Evolutionary conservation across 305 asterid genomes (phyloP), one percentile per base, ranked within the genome.

Genomic region (Ilex paraguariensis): DNA sequence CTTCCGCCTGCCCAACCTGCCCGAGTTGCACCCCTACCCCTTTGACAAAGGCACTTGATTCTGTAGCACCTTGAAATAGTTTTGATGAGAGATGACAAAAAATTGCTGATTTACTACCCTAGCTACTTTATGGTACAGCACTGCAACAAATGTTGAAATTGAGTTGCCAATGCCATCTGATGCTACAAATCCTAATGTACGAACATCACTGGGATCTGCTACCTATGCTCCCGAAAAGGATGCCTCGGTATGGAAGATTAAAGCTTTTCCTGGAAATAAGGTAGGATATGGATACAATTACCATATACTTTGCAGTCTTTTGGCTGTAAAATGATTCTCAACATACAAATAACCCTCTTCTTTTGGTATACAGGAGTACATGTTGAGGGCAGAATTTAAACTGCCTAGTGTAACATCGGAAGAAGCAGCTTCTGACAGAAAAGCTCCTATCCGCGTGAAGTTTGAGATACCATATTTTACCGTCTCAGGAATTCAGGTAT

Each of bases 401-500:
- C 97, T 91, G 62, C 98, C 98, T 42, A 91, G 98, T 81, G 70
- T 91, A 78, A 75, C 83, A 46, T 85, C 98, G 32, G 98, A 91
- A 75, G 97, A 89, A 36, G 68, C 89, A 65, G 69, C 75, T 45
- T 91, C 93, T 0, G 98, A 91, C 75, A 87, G 96, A 78, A 91
- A 91, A 71, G 97, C 98, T 81, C 98, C 98, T 9, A 84, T 91
- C 33, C 77, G 95, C 61, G 93, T 91, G 76, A 91, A 91, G 78
- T 91, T 91, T 77, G 98, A 91, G 74, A 91, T 91, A 72, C 98
- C 98, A 10, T 91, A 91, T 77, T 91, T 91, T 78, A 91, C 98
- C 17, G 97, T 89, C 74, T 42, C 48, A 42, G 48, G 48, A 11
- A 42, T 42, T 42, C 48, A 42, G 48, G 48, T 42, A 42, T 6